These are phyloP conservation scores for Oenanthe sinensis DNA, from an alignment of 129 eudicot genomes.

Conservation along the genomic window DNA sequence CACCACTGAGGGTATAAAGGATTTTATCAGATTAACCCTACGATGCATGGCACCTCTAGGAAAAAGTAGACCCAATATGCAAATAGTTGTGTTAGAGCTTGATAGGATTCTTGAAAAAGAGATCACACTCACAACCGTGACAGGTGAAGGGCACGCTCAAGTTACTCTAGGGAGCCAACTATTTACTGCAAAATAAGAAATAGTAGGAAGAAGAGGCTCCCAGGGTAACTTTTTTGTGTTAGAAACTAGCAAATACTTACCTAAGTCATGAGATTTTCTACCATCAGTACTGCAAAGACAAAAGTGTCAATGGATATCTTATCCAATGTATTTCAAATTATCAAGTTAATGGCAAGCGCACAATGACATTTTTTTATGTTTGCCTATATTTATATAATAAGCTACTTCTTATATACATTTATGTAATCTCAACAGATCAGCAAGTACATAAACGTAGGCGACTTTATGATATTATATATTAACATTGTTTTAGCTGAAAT, in stretches of 20 bases:
- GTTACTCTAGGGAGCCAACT: conserved; percentile 46
- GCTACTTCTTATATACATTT: not conserved
- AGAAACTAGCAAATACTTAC: not conserved
- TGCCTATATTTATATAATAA: not conserved
- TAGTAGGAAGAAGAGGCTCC: not conserved
- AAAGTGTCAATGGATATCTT: not conserved
- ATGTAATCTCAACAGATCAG: not conserved
- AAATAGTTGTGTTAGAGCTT: conserved; percentile 27
- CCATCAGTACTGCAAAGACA: not conserved
- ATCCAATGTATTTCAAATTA: not conserved
- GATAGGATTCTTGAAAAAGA: conserved; percentile 39
- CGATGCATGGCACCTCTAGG: conserved; percentile 30
- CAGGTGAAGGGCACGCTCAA: conserved; percentile 32
- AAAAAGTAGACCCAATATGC: conserved; percentile 35
- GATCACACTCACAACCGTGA: conserved; percentile 34
- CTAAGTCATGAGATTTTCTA: not conserved
- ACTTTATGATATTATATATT: not conserved
- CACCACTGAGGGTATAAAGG: conserved; percentile 37
- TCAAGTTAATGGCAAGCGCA: not conserved
- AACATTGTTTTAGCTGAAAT: not conserved
- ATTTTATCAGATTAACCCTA: conserved; percentile 22
- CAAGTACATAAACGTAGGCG: not conserved
- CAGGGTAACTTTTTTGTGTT: not conserved
- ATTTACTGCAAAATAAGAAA: conserved; percentile 20
- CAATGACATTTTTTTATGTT: not conserved